Base-by-base conservation (phyloP, 1,139 yeast species). In the Wickerhamiella infanticola region DNA sequence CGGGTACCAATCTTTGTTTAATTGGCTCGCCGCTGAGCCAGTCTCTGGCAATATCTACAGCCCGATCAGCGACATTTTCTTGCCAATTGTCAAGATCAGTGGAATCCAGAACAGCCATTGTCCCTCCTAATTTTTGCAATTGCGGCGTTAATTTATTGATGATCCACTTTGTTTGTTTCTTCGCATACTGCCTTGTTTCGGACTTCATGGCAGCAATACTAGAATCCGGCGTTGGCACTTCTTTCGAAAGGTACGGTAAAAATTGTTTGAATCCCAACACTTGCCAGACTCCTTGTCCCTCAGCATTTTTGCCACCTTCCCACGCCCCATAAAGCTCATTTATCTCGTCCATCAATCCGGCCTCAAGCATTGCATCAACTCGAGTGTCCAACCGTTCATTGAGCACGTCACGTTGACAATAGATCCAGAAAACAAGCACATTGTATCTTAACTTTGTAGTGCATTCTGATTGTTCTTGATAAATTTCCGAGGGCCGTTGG, bases 251-350 rank as follows among this genome's bases (percentile, higher is more conserved):
- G 81, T 86, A 88, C 0, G 95, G 94, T 37, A 86, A 61, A 58
- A 90, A 88, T 60, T 90, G 97, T 58, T 85, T 84, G 61, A 85
- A 90, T 1, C 99, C 99, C 56, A 90, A 86, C 1, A 85, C 95
- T 63, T 90, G 98, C 85, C 86, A 88, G 0, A 90, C 73, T 1
- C 98, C 97, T 46, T 74, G 67, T 45, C 83, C 80, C 47, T 77
- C 64, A 2, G 77, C 76, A 25, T 56, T 59, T 1, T 41, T 27
- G 13, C 35, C 26, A 23, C 24, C 40, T 29, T 47, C 48, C 27
- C 58, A 62, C 4, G 51, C 46, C 7, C n/a, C 40, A 45, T 60
- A 77, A 59, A 90, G 59, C 45, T 75, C 73, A 6, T 70, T 58
- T 9, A 90, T 73, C 60, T 90, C 98, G 0, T 69, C 68, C 23